A percentile compares a stretch with the other conserved stretches of the same genome.
Evolutionary conservation across 768 basidiomycete species (phyloP).

Genomic region (Rubroboletus satanas): DNA sequence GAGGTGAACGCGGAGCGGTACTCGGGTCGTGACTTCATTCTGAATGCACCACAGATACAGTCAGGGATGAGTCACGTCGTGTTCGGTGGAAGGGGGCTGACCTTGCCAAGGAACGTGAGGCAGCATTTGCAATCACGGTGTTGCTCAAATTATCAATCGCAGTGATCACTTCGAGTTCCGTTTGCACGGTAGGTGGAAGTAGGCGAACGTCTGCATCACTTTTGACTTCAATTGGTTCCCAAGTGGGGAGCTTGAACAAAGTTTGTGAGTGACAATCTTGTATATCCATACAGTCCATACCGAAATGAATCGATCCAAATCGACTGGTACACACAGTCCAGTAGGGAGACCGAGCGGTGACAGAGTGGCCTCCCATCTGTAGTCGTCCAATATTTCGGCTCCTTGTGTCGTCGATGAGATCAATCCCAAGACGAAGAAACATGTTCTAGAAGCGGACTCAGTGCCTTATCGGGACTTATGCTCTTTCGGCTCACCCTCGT

Average conservation of each 20-base stretch:
- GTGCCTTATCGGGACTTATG: not conserved
- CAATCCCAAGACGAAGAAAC: conserved; percentile 91
- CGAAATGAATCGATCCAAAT: conserved; percentile 73
- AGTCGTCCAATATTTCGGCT: conserved; percentile 89
- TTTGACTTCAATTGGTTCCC: conserved; percentile 42
- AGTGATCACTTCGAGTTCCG: conserved; percentile 80
- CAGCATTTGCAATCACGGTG: conserved; percentile 91
- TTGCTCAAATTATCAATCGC: conserved; percentile 94
- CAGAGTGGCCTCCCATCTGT: conserved; percentile 87
- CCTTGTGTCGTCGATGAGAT: conserved; percentile 91
- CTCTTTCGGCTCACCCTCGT: conserved; percentile 68
- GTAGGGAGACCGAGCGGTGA: conserved; percentile 84
- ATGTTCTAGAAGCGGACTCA: conserved; percentile 59
- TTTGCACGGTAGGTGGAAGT: conserved; percentile 59
- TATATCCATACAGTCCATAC: conserved; percentile 43
- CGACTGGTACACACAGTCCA: conserved; percentile 86
- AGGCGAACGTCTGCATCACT: conserved; percentile 44
- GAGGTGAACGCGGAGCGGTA: conserved; percentile 76
- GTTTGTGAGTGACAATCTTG: conserved; percentile 1
- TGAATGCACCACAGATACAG: conserved; percentile 25
- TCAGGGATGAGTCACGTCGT: not conserved
- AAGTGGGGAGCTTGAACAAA: conserved; percentile 61
- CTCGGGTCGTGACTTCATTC: conserved; percentile 75
- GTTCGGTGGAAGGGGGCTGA: conserved; percentile 34
- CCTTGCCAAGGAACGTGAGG: conserved; percentile 86